Evolutionary conservation across 495 filamentous ascomycete species (phyloP), one percentile per base, ranked within the genome.

Genomic region (Penicillium mononematosum): DNA sequence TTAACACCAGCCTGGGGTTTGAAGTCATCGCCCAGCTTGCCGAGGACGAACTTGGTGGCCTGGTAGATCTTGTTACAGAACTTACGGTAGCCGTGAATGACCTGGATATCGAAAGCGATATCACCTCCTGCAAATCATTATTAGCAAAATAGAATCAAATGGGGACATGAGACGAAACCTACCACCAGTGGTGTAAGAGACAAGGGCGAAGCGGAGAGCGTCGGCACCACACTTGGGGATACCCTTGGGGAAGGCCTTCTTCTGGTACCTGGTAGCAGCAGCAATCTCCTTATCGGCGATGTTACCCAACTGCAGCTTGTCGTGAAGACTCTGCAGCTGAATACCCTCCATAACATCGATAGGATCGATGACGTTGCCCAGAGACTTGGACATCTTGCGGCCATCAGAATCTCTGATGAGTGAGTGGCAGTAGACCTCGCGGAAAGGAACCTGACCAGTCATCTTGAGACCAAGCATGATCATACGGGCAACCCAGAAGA

Each of bases 61-160:
- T 93, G 88, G 76, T 91, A 95, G 61, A 96, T 89, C 79, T 96
- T 95, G 79, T 96, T 96, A 72, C 90, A 78, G 82, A 96, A 95
- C 53, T 88, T 83, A 48, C 91, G 81, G 76, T 94, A 93, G 38
- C 81, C 88, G 61, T 90, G 82, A 63, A 96, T 91, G 54, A 92
- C 88, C 73, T 89, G 85, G 62, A 92, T 83, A 63, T 92, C 89
- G 65, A 94, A 90, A 60, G 82, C 84, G 69, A 95, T 93, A 66
- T 95, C 90, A 58, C 88, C 86, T 60, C 76, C 76, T 77, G 43
- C 22, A 25, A 50, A 36, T 51, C n/a, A 63, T 38, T 53, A 29
- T 53, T 75, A 74, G 38, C 12, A 22, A 22, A 58, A 36, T 10
- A 32, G 10, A 27, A 63, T 48, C 11, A 41, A 44, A 36, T 10